Conservation (phyloP, 768 basidiomycete genomes). For the Termitomyces sp. region DNA sequence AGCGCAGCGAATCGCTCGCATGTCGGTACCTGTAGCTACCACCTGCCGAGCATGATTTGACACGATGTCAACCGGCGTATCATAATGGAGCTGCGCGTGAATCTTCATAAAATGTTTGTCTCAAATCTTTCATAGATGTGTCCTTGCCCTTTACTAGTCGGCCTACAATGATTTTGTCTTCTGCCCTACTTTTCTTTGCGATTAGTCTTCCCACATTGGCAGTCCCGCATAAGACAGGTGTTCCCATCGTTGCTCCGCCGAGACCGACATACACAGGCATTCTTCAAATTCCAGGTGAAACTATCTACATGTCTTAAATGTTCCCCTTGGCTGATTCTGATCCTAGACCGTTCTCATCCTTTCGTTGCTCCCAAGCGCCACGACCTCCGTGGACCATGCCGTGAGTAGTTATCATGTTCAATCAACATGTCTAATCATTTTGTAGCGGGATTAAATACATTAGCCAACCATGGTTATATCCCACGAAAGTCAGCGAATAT, state of each 20-base stretch:
- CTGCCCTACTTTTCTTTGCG: neutral
- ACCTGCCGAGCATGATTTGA: too few species aligned
- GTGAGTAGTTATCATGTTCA: neutral
- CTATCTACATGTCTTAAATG: neutral
- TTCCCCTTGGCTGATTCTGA: neutral
- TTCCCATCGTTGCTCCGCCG: conserved; percentile 7
- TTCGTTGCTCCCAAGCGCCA: conserved; percentile 3
- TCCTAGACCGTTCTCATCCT: conserved; percentile 7
- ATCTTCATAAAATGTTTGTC: too few species aligned
- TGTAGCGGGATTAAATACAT: conserved; percentile 12
- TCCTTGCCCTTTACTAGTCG: too few species aligned
- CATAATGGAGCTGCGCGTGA: neutral
- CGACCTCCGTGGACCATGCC: conserved; percentile 12
- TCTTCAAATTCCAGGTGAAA: conserved; percentile 9
- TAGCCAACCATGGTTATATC: conserved; percentile 14
- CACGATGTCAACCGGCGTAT: neutral
- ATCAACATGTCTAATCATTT: neutral
- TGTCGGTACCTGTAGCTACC: neutral
- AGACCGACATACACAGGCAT: conserved; percentile 5
- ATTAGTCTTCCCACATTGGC: conserved; percentile 1
- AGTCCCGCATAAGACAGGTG: conserved; percentile 1
- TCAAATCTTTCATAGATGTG: too few species aligned
- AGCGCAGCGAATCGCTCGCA: neutral
- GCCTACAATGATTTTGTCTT: neutral
- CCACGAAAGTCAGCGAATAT: conserved; percentile 9